Base-by-base conservation (phyloP, 257 asterid species). In the Eustoma russellianum region DNA sequence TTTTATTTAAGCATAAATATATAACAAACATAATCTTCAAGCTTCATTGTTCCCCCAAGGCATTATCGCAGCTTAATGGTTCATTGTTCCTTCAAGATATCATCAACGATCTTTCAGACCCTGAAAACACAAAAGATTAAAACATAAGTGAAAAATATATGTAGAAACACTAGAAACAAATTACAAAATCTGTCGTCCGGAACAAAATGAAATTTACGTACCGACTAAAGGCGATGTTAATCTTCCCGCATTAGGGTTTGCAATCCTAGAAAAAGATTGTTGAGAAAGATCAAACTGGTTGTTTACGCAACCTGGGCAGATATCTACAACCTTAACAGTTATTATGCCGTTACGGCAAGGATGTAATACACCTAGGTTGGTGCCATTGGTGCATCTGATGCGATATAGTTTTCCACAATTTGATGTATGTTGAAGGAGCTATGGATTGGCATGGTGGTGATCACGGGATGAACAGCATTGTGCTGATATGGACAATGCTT, bases 341-440 rank as follows among this genome's bases (percentile, higher is more conserved):
- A 41, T 41, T 41, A 7, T 9, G 13, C 45, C 45, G 4, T 41
- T 41, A 9, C 13, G 10, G 5, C 45, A 41, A 41, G 13, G 13
- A 7, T 68, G 53, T 15, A 61, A 70, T 2, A 59, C 66, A 0
- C 53, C 53, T 49, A 49, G 34, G 15, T 49, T 49, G 1, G 45
- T 7, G 3, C 13, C 45, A 9, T 9, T 41, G 45, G 45, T 41
- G 10, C 45, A 41, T 41, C 45, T 41, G 45, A 41, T 41, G 13
- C 45, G 10, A 9, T 41, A 41, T 0, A 41, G 30, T 41, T 41
- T 41, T 41, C 45, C 45, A 41, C 45, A 41, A 0, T n/a, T n/a
- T n/a, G n/a, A n/a, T n/a, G n/a, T n/a, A n/a, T n/a, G n/a, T n/a
- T n/a, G n/a, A n/a, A n/a, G n/a, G n/a, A n/a, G n/a, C n/a, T n/a